Evolutionary conservation across 2,329 filamentous ascomycete genomes (phyloP).

Genomic region (Colletotrichum caudatum): DNA sequence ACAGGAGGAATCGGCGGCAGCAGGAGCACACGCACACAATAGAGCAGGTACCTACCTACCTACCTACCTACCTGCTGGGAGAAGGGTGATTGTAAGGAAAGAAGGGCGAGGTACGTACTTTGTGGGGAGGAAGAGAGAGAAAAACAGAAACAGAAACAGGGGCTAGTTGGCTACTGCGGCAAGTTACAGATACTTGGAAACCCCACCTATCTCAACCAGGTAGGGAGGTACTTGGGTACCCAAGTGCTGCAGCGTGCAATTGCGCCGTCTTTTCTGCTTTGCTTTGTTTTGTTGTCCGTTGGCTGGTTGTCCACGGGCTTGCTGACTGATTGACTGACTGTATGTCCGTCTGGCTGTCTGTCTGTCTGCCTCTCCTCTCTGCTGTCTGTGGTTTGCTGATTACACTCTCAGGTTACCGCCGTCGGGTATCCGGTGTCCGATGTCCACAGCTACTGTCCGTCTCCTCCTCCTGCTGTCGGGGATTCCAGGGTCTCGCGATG

Average conservation of each 20-base stretch:
- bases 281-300: not conserved
- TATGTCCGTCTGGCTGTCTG: no score
- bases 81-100: not conserved
- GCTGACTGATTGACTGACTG: no score
- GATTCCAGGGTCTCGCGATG: slow-evolving; percentile 1
- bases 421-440: slow-evolving; percentile 1
- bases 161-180: not conserved
- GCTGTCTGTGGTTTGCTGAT: not conserved
- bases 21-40: not conserved
- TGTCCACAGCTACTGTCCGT: slow-evolving; percentile 4
- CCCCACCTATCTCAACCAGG: no score
- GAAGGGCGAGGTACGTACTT: not conserved
- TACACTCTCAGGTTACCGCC: not conserved
- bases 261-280: not conserved
- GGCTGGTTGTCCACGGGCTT: no score
- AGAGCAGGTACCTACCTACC: slow-evolving; percentile 10
- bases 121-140: no score
- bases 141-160: not conserved
- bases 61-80: not conserved
- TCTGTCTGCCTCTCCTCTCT: no score
- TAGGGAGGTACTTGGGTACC: no score
- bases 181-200: not conserved
- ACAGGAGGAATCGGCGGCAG: not conserved
- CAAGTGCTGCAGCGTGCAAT: not conserved
- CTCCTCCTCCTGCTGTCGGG: not conserved